Evolutionary conservation across 1,284 basidiomycete genomes (phyloP).

Genomic region (Inonotus hispidus): DNA sequence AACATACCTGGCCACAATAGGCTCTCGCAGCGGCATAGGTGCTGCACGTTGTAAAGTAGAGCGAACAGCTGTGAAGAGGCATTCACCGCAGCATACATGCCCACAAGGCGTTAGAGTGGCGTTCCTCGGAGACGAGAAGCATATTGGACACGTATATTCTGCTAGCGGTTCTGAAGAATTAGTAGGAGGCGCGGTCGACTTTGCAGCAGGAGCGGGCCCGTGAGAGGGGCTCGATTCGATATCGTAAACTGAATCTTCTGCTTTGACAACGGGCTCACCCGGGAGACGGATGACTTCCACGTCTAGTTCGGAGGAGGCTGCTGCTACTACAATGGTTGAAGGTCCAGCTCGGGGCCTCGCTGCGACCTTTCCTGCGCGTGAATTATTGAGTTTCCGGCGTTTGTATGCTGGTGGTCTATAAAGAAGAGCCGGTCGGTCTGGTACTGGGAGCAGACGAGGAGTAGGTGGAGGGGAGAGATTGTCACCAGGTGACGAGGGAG

Average conservation of each 20-base stretch:
- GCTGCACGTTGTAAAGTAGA: conserved; percentile 49
- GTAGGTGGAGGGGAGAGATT: not conserved
- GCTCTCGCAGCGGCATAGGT: conserved; percentile 31
- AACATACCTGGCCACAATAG: conserved; percentile 40
- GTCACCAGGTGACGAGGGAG: not conserved
- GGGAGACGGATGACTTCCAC: conserved; percentile 5
- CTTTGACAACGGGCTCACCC: not conserved
- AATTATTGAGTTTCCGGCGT: not conserved
- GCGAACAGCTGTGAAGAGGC: conserved; percentile 69
- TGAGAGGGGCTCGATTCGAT: not conserved
- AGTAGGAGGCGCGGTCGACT: not conserved
- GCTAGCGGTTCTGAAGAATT: conserved; percentile 44
- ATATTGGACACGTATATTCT: conserved; percentile 69
- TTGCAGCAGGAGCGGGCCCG: not conserved
- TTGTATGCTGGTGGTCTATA: not conserved
- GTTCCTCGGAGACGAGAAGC: conserved; percentile 67
- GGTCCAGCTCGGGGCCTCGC: not conserved
- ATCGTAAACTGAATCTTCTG: not conserved
- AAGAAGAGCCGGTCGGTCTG: not conserved
- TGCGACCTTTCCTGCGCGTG: not conserved
- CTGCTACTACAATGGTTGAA: not conserved
- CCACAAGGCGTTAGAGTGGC: conserved; percentile 75
- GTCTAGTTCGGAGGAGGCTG: not conserved
- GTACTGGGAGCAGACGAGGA: not conserved
- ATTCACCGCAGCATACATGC: conserved; percentile 70